These are phyloP conservation scores for Epichloe amarillans DNA, from an alignment of 2,329 filamentous ascomycete species.

Conservation along the genomic window DNA sequence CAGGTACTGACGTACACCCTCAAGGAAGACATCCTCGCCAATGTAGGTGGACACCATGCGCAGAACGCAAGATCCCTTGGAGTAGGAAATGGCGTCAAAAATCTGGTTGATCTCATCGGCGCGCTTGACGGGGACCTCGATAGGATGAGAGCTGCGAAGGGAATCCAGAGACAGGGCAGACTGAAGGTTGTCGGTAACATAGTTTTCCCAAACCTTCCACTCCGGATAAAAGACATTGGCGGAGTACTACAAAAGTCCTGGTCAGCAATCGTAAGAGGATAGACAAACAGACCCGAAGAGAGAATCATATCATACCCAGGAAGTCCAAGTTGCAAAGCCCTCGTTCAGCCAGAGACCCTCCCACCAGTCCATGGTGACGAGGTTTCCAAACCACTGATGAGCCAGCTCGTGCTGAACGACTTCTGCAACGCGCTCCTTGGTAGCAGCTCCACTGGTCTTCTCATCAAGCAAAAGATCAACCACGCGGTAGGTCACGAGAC, in stretches of 20 bases:
- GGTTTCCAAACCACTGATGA: conserved; percentile 96
- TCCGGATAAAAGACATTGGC: conserved; percentile 94
- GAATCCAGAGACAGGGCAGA: conserved; percentile 80
- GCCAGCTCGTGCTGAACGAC: conserved; percentile 94
- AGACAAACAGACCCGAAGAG: not conserved
- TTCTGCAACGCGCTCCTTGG: conserved; percentile 86
- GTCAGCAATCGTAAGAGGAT: not conserved
- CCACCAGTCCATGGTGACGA: conserved; percentile 99
- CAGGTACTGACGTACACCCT: conserved; percentile 80
- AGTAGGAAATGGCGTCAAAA: conserved; percentile 95
- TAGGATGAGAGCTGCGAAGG: conserved; percentile 85
- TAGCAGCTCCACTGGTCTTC: conserved; percentile 76
- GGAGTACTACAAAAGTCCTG: conserved; percentile 42
- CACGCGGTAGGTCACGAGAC: conserved; percentile 85
- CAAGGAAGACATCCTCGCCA: conserved; percentile 83
- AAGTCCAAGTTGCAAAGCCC: conserved; percentile 54
- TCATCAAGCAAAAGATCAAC: conserved; percentile 76
- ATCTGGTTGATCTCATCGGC: conserved; percentile 97
- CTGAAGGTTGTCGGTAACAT: conserved; percentile 85
- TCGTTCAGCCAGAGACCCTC: conserved; percentile 95
- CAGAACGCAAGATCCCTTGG: conserved; percentile 88
- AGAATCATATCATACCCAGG: conserved; percentile 13
- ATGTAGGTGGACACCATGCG: conserved; percentile 96
- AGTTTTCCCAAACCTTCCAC: conserved; percentile 96
- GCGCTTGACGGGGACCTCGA: conserved; percentile 90